Evolutionary conservation across 2,329 filamentous ascomycete genomes (phyloP).

Genomic region (Simplicillium aogashimaense): DNA sequence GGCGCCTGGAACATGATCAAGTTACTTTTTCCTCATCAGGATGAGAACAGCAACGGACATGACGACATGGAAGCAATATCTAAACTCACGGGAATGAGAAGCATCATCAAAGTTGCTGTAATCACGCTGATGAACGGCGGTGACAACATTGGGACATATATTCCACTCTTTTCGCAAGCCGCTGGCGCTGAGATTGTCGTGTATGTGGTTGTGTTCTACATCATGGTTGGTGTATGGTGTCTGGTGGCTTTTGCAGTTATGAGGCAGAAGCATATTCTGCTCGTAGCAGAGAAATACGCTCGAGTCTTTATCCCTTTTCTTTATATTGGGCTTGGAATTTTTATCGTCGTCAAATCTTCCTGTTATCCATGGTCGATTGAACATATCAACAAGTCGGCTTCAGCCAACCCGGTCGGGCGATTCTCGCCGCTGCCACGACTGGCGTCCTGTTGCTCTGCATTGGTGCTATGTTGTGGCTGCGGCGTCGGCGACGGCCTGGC

Average conservation of each 20-base stretch:
- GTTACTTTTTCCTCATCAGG: constrained; percentile 11
- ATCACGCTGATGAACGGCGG: constrained; percentile 24
- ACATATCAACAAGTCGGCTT: constrained; percentile 13
- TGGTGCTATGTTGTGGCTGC: constrained; percentile 4
- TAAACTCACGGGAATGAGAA: constrained; percentile 8
- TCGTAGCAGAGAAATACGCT: constrained; percentile 14
- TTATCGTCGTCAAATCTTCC: constrained; percentile 19
- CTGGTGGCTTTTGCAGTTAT: constrained; percentile 18
- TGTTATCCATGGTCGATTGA: constrained; percentile 23
- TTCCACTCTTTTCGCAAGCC: constrained; percentile 22
- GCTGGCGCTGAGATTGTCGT: constrained; percentile 19
- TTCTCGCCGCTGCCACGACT: constrained; percentile 9
- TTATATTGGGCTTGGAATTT: constrained; percentile 21
- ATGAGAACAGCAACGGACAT: constrained; percentile 7
- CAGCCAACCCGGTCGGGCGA: constrained; percentile 5
- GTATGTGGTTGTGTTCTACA: constrained; percentile 21
- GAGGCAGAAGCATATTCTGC: constrained; percentile 18
- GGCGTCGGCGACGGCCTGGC: too few species aligned
- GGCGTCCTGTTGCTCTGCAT: constrained; percentile 6
- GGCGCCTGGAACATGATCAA: constrained; percentile 18
- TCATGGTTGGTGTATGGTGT: constrained; percentile 21
- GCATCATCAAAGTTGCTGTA: constrained; percentile 16
- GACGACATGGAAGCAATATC: not conserved
- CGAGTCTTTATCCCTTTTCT: constrained; percentile 17
- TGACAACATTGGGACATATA: constrained; percentile 24